Evolutionary conservation across 805 yeast species (phyloP).

Genomic region (Kockiozyma suomiensis): DNA sequence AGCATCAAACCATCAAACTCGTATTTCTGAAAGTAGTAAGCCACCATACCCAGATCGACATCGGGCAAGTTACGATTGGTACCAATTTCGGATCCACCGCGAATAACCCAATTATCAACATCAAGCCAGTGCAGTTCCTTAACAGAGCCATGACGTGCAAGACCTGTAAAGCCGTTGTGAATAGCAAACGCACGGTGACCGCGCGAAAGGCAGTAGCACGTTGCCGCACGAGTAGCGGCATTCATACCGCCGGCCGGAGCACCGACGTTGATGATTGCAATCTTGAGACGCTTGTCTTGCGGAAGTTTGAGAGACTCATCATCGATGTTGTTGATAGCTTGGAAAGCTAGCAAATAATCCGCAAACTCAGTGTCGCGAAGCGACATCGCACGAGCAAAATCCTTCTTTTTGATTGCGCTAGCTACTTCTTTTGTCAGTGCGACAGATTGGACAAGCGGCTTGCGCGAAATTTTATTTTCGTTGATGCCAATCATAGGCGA

Average conservation of each 20-base stretch:
- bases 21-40: conserved; percentile 89
- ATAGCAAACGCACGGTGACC: conserved; percentile 93
- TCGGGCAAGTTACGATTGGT: conserved; percentile 89
- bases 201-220: conserved; percentile 79
- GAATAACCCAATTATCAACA: conserved; percentile 82
- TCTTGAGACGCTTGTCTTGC: conserved; percentile 60
- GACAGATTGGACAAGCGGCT: conserved; percentile 89
- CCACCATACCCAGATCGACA: conserved; percentile 82
- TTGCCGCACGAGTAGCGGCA: conserved; percentile 88
- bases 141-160: conserved; percentile 85
- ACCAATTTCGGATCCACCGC: conserved; percentile 97
- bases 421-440: conserved; percentile 87
- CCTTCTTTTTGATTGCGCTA: conserved; percentile 72
- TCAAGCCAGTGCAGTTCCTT: conserved; percentile 76
- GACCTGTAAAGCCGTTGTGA: conserved; percentile 90
- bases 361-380: conserved; percentile 86
- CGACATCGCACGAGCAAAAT: conserved; percentile 83
- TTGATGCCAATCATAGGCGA: conserved; percentile 91
- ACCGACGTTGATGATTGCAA: conserved; percentile 90
- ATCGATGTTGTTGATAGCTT: conserved; percentile 64
- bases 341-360: conserved; percentile 74
- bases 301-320: conserved; percentile 65
- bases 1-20: conserved; percentile 84
- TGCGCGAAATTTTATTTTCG: conserved; percentile 84
- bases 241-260: conserved; percentile 98